Base-by-base conservation (phyloP, 768 basidiomycete species). In the Tulasnella calospora region DNA sequence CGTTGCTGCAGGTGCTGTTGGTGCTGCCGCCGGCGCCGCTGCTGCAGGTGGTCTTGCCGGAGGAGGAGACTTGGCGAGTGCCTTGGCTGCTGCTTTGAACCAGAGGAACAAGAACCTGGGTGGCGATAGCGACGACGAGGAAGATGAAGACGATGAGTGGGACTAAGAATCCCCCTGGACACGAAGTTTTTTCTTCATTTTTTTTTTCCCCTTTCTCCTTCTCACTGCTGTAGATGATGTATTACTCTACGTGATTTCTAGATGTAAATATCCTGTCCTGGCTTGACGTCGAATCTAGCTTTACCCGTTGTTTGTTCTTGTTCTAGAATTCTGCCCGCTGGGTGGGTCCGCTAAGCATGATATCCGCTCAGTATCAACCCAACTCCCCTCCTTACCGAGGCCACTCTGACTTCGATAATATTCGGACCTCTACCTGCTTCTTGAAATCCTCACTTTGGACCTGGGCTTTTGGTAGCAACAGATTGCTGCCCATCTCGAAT, bases 51-150 rank as follows among this genome's bases (percentile, higher is more conserved):
- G 40, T 40, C 86, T 82, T 4, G 76, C 36, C 19, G 90, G 86
- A 17, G 94, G 92, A 15, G 92, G 88, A 0, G 92, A 96, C 84
- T 83, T 97, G 79, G 95, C 95, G 0, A 87, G 90, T 5, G 94
- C 94, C 10, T 86, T 98, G 70, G 96, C 95, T 7, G 92, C 90
- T 72, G 95, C 95, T 1, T 84, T 98, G 80, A 85, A 91, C 81
- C 90, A 92, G 83, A 86, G 96, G 81, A 97, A 94, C 83, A 94
- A 93, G 86, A 92, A 93, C 82, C 85, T 97, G 81, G 95, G 93
- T 19, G 77, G 71, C 2, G 94, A 95, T 81, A 93, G 92, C 81
- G 92, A 86, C 73, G 85, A 94, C 81, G 92, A 92, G 73, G 92
- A 92, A 30, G 92, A 92, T 6, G 91, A 91, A 0, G 91, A 92